Conservation (phyloP, 257 asterid species). For the Plantago major region DNA sequence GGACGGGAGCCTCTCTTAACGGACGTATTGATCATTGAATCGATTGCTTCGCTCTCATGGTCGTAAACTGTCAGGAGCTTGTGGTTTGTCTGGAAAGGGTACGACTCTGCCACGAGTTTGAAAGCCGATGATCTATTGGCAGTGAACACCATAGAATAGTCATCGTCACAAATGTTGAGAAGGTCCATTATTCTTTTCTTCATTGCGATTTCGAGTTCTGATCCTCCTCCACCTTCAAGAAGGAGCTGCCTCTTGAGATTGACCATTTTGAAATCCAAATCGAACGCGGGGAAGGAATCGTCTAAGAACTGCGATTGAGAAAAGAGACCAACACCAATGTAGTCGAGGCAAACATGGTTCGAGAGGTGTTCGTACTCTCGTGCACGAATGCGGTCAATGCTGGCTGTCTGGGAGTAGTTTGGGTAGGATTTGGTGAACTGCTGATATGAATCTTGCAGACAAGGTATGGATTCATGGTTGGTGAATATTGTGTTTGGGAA, state of each 20-base stretch:
- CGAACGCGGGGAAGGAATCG: constrained; percentile 39
- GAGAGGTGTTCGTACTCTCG: constrained; percentile 70
- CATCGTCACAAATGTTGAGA: constrained; percentile 53
- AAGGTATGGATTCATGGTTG: constrained; percentile 74
- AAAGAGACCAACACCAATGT: constrained; percentile 83
- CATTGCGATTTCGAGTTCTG: constrained; percentile 57
- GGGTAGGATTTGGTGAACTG: constrained; percentile 70
- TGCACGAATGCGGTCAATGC: constrained; percentile 62
- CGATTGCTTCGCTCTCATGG: constrained; percentile 73
- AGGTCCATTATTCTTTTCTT: constrained; percentile 69
- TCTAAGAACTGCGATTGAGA: constrained; percentile 53
- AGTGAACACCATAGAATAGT: constrained; percentile 74
- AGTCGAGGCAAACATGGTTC: constrained; percentile 71
- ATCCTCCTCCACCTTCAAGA: constrained; percentile 47
- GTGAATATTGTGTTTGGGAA: constrained; percentile 70
- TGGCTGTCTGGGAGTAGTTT: constrained; percentile 50
- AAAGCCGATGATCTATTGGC: constrained; percentile 83
- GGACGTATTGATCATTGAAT: constrained; percentile 51
- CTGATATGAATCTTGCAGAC: constrained; percentile 50
- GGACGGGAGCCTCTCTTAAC: constrained; percentile 62
- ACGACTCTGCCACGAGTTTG: constrained; percentile 71
- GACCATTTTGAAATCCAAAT: constrained; percentile 50
- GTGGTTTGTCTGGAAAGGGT: constrained; percentile 53
- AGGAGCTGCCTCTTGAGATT: constrained; percentile 64
- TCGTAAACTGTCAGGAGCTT: constrained; percentile 80